Conservation (phyloP, 2,329 filamentous ascomycete species). For the Exophiala oligosperma region DNA sequence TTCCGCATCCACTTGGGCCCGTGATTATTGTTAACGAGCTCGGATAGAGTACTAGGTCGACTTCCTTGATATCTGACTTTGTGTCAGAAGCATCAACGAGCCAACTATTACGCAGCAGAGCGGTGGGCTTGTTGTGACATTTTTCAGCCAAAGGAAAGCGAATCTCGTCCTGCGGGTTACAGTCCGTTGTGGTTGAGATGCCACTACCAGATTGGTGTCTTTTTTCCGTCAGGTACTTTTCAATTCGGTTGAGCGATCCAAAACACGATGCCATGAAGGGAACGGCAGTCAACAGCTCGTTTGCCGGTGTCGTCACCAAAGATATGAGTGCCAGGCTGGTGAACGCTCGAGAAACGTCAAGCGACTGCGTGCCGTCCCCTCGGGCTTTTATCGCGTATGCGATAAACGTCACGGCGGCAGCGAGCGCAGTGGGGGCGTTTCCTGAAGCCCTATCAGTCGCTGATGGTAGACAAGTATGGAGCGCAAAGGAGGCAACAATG, state of each 20-base stretch:
- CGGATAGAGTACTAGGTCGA: too few species aligned
- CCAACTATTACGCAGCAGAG: too few species aligned
- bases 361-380: constrained; percentile 15
- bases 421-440: constrained; percentile 6
- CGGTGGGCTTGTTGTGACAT: too few species aligned
- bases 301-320: constrained; percentile 30
- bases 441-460: not conserved
- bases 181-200: constrained; percentile 15
- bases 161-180: too few species aligned
- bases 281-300: constrained; percentile 27
- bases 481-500: too few species aligned
- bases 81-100: constrained; percentile 3
- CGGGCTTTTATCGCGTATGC: constrained; percentile 28
- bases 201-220: not conserved
- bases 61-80: not conserved
- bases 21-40: constrained; percentile 23
- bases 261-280: not conserved
- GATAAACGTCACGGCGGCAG: constrained; percentile 25
- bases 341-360: constrained; percentile 30
- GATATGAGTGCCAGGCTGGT: constrained; percentile 33
- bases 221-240: not conserved
- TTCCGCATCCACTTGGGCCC: constrained; percentile 27
- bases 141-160: too few species aligned
- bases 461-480: too few species aligned
- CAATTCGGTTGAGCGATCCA: not conserved